phyloP scores from a whole-genome alignment of 2,329 filamentous ascomycete genomes.

The Monilinia laxa region DNA sequence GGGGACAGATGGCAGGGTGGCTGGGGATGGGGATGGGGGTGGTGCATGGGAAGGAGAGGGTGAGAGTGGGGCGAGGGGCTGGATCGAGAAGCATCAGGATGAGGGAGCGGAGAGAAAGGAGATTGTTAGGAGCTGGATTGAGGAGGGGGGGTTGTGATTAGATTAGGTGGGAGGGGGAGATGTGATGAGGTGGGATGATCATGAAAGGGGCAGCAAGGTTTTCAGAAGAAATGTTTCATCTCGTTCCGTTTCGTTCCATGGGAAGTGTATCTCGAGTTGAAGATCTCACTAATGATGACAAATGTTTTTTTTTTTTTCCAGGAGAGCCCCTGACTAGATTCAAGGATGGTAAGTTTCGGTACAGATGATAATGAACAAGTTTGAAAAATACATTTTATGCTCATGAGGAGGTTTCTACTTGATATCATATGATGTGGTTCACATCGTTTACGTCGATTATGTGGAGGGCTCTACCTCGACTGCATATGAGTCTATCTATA shows the following conservation, averaged over 20 bases:
- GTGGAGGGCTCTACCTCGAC: neutral
- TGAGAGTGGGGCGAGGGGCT: too few species aligned
- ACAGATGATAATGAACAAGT: neutral
- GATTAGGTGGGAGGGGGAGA: neutral
- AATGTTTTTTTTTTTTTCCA: too few species aligned
- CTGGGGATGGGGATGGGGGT: neutral
- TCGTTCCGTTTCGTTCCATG: too few species aligned
- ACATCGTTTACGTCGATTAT: neutral
- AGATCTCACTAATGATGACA: too few species aligned
- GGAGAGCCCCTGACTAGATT: neutral
- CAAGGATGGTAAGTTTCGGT: neutral
- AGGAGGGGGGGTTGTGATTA: neutral
- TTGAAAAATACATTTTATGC: neutral
- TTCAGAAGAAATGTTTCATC: too few species aligned
- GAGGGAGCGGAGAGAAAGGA: slow-evolving; percentile 34
- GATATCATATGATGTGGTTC: neutral
- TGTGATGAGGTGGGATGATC: neutral
- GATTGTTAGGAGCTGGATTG: slow-evolving; percentile 20
- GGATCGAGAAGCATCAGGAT: slow-evolving; percentile 28
- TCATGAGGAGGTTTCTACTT: neutral
- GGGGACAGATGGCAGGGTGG: slow-evolving; percentile 29
- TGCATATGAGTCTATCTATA: neutral
- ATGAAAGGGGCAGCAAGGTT: neutral
- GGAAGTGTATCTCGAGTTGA: too few species aligned
- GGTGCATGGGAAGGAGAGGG: slow-evolving; percentile 23